Percentiles rank a stretch among this genome's conserved stretches.
These are phyloP conservation scores for Blastocystis sp. DNA, from an alignment of 352 stramenopile species.

Conservation along the genomic window DNA sequence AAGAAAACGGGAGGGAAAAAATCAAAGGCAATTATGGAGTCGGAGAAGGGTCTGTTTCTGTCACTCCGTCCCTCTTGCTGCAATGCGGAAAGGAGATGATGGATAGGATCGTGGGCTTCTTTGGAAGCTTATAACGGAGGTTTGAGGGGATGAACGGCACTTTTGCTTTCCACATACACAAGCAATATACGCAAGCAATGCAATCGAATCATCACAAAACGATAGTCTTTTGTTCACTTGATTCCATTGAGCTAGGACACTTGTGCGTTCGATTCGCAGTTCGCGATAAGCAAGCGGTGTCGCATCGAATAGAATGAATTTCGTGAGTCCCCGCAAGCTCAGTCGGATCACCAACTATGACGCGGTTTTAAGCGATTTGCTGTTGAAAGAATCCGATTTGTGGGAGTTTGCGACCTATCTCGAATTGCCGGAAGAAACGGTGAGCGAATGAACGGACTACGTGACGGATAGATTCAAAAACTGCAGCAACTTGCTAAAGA, in stretches of 20 bases:
- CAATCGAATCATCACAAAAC: too few species aligned
- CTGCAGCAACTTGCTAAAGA: neutral
- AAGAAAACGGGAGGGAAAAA: neutral
- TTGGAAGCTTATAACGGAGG: too few species aligned
- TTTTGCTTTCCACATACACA: too few species aligned
- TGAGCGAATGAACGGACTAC: neutral
- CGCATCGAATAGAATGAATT: slow-evolving; percentile 21
- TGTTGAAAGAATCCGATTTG: neutral
- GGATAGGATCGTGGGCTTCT: neutral
- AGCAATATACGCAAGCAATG: too few species aligned
- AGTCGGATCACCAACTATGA: slow-evolving; percentile 51
- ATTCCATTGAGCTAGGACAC: neutral
- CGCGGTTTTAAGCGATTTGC: slow-evolving; percentile 11
- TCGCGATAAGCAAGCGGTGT: neutral
- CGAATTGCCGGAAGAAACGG: neutral
- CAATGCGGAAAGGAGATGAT: neutral
- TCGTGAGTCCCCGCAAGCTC: slow-evolving; percentile 56
- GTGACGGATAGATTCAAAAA: slow-evolving; percentile 1
- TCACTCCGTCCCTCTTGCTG: neutral
- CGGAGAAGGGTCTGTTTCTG: neutral
- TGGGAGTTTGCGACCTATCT: slow-evolving; percentile 19
- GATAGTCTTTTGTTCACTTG: neutral
- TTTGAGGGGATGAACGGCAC: too few species aligned
- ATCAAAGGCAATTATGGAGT: slow-evolving; percentile 10
- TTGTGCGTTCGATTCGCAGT: neutral